Base-by-base conservation (phyloP, 108 stramenopile species). In the Cyclostephanos tholiformis region DNA sequence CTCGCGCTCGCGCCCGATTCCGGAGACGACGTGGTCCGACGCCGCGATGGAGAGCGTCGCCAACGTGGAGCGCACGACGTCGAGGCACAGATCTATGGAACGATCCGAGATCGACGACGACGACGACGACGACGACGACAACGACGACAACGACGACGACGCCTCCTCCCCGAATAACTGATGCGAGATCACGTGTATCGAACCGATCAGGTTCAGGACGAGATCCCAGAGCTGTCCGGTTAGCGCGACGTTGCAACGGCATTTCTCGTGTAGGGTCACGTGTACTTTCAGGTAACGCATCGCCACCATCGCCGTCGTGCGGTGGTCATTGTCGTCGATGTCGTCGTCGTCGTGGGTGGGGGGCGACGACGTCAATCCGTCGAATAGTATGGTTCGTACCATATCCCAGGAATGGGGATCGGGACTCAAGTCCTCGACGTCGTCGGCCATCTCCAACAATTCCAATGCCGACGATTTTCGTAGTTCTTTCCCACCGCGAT, bases 341-440 rank as follows among this genome's bases (percentile, higher is more conserved):
- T 36, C 51, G n/a, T 16, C 2, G 44, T 56, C 63, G 17, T 20
- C 23, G 41, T 41, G 11, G 6, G 4, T 36, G 1, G 41, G 41
- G 41, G 7, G 8, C 41, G 41, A 41, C 41, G 41, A 41, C 41
- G 30, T 66, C 10, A 82, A 48, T 25, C 80, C 80, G 49, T 59
- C 32, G 30, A 61, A 75, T 8, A 82, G 63, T 32, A 82, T 75
- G 23, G 44, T 36, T 17, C 69, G 64, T 19, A 82, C 48, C 23
- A 61, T 6, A 14, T 82, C 69, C 80, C 80, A 82, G 0, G 65
- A 23, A 0, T 71, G 51, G 14, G 65, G 57, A 67, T 82, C 80
- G 0, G 80, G 74, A 56, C 74, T 75, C 13, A 82, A 51, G 56
- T 82, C 80, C 62, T 82, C 80, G 43, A 82, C 70, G 36, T 82